Evolutionary conservation across 805 yeast species (phyloP).

Genomic region (Candida boleticola): DNA sequence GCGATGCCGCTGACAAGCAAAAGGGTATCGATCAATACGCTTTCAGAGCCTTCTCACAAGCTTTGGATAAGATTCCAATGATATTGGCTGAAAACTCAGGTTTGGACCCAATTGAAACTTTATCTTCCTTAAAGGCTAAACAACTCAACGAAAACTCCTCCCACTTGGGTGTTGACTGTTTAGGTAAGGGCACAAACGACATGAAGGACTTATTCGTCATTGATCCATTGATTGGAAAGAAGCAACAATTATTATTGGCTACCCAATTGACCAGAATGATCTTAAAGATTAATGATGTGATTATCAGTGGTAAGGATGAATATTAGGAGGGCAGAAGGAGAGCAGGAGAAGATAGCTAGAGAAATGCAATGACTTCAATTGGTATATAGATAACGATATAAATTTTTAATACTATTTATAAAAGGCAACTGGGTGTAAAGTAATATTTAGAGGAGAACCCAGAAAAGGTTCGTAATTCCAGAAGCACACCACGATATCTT

Average conservation of each 20-base stretch:
- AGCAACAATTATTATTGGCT: slow-evolving; percentile 91
- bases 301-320: slow-evolving; percentile 82
- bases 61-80: slow-evolving; percentile 90
- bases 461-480: too few relatives aligned
- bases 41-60: slow-evolving; percentile 89
- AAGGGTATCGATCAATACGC: slow-evolving; percentile 98
- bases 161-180: slow-evolving; percentile 88
- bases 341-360: background rate
- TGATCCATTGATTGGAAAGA: slow-evolving; percentile 96
- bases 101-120: slow-evolving; percentile 86
- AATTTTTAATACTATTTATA: too few relatives aligned
- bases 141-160: slow-evolving; percentile 74
- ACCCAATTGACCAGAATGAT: slow-evolving; percentile 98
- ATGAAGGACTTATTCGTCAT: slow-evolving; percentile 94
- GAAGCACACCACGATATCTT: too few relatives aligned
- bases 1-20: slow-evolving; percentile 88
- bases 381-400: background rate
- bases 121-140: slow-evolving; percentile 77
- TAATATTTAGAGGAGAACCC: too few relatives aligned
- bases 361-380: background rate
- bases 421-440: too few relatives aligned
- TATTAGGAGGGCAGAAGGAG: slow-evolving; percentile 32
- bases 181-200: slow-evolving; percentile 83
- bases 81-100: slow-evolving; percentile 97
- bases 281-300: slow-evolving; percentile 93